Conservation (phyloP, 768 basidiomycete species). For the Boletus huronensis region DNA sequence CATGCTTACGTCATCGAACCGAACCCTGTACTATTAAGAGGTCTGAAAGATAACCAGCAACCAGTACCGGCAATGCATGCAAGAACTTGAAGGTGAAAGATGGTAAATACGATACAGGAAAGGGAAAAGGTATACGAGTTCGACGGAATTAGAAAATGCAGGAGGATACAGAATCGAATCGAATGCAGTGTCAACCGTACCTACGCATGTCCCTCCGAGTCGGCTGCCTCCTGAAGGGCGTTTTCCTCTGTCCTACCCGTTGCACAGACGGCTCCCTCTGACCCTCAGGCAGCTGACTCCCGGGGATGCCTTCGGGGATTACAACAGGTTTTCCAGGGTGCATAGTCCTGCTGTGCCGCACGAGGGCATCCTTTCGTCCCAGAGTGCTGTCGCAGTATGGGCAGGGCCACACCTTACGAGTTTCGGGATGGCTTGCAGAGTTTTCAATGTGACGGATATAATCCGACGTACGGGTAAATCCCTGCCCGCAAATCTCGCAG, state of each 20-base stretch:
- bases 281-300: background rate
- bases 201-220: constrained; percentile 8
- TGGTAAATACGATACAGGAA: background rate
- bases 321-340: constrained; percentile 5
- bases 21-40: too few species aligned
- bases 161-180: background rate
- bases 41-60: background rate
- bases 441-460: constrained; percentile 22
- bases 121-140: background rate
- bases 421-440: constrained; percentile 21
- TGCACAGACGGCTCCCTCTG: background rate
- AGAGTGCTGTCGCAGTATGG: constrained; percentile 15
- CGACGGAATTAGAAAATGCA: background rate
- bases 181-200: background rate
- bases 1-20: constrained; percentile 15
- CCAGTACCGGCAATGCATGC: background rate
- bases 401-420: constrained; percentile 27
- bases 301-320: background rate
- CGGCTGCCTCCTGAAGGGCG: background rate
- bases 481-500: constrained; percentile 15
- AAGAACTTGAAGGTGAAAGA: background rate
- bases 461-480: constrained; percentile 22
- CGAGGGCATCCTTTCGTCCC: constrained; percentile 28
- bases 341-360: constrained; percentile 19
- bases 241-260: constrained; percentile 8